Evolutionary conservation across 139 green algal genomes (phyloP), one percentile per base, ranked within the genome.

Genomic region (Picochlorum sp.): DNA sequence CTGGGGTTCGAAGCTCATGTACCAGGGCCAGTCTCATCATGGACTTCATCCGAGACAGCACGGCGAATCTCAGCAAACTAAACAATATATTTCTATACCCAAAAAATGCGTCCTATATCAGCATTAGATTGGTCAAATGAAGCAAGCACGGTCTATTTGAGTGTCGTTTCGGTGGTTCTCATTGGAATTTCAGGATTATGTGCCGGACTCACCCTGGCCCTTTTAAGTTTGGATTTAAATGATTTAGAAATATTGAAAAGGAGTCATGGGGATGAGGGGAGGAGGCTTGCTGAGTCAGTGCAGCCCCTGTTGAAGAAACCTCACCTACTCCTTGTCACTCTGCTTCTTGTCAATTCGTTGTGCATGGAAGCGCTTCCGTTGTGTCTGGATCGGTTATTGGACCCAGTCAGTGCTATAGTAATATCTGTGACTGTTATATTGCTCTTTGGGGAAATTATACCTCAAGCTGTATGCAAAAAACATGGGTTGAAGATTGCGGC

Each of bases 401-500:
- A 85, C 63, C 84, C 85, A 3, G 24, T 83, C 1, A 62, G 69
- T 0, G 77, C 81, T 11, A 66, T 88, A 11, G 8, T 84, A 1
- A 38, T 88, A 7, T 80, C 66, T 18, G 77, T 87, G 16, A 80
- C 80, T 4, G 80, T 71, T 37, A 73, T 88, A 16, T 77, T 88
- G 3, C 6, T 87, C 6, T 88, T 92, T 65, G 87, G 87, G 60
- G 79, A 85, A 41, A 84, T 85, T 57, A 72, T 84, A 13, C 79
- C 79, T 0, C 74, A 81, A 49, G 85, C 90, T 0, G 62, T 92
- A 1, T 98, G 92, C 77, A 90, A 83, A 2, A 69, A 84, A 1
- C 76, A 95, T 68, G 91, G 90, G 15, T 84, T 97, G 15, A 64
- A 71, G 15, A 86, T 97, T 9, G 91, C 91, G 4, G 85, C 84